Evolutionary conservation across 139 green algal species (phyloP).

Genomic region (Micromonas pusilla): DNA sequence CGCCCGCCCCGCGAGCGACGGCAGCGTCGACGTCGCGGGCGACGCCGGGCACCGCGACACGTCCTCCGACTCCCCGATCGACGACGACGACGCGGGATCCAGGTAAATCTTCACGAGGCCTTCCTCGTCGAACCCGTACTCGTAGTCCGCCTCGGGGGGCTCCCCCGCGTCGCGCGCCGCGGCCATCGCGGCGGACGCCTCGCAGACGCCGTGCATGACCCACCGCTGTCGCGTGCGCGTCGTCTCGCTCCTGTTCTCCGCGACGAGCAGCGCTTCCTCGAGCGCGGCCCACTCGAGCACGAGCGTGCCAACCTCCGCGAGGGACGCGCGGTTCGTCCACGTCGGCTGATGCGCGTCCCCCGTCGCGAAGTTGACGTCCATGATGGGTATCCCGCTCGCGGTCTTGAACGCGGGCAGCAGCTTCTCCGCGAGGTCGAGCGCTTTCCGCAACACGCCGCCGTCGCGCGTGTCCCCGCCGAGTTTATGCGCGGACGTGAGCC

Average conservation of each 20-base stretch:
- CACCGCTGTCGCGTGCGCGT: no score
- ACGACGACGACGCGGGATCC: no score
- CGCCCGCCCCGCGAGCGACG: not conserved
- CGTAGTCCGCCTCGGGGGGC: not conserved
- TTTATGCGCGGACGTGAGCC: constrained; percentile 55
- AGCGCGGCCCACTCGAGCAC: constrained; percentile 3
- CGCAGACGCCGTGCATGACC: no score
- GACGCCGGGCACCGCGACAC: not conserved
- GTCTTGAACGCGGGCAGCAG: constrained; percentile 68
- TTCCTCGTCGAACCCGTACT: not conserved
- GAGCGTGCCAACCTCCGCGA: not conserved
- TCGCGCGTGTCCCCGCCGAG: constrained; percentile 43
- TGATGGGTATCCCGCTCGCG: constrained; percentile 53
- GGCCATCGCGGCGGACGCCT: no score
- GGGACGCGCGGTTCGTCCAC: constrained; percentile 27
- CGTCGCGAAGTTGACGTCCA: constrained; percentile 48
- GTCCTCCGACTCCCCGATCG: no score
- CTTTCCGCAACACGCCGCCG: constrained; percentile 37
- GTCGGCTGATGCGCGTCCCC: constrained; percentile 34
- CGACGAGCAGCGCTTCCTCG: not conserved
- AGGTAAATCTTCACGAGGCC: no score
- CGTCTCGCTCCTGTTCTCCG: no score
- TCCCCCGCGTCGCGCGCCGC: not conserved
- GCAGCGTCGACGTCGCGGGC: not conserved
- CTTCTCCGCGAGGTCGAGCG: constrained; percentile 44